Base-by-base conservation (phyloP, 2,329 filamentous ascomycete genomes). In the Stachybotrys elegans region DNA sequence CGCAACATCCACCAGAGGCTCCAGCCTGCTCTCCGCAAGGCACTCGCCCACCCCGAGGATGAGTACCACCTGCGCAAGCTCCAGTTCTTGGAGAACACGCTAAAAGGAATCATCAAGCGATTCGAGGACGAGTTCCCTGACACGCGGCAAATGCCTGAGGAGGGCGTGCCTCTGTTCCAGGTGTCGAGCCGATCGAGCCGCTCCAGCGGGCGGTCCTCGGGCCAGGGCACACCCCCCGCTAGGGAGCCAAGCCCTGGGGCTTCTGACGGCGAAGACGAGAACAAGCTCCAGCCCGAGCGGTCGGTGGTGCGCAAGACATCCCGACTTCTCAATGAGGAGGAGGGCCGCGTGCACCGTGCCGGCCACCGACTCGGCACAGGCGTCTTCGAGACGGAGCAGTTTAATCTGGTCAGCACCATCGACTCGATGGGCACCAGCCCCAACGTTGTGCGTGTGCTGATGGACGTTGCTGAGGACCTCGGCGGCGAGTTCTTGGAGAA, bases 71-170 rank as follows among this genome's bases (percentile, higher is more conserved):
- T 95, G 60, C 79, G 91, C 82, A 78, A 75, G 81, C 78, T 97
- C 17, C 73, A 85, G 35, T 95, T 95, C 76, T 78, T 98, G 22
- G 90, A 96, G 57, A 75, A 86, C 48, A 97, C 93, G 0, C 75
- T 98, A 9, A 78, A 90, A 57, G 84, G 86, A 52, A 96, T 97
- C 69, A 97, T 97, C 58, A 84, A 88, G 60, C 86, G 93, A 22
- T 98, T 97, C 60, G 93, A 97, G 63, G 87, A 95, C 60, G 92
- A 97, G 64, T 97, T 90, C 57, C 93, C 93, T 0, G 92, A 97
- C 59, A 94, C 88, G 1, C 82, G 88, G 27, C 71, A 56, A 56
- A 37, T 53, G 9, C 40, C 27, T 7, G 17, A 44, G 11, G 44
- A 35, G 1, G 35, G 31, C 14, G 13, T 22, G 11, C 12, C 31